These are phyloP conservation scores for Litchi chinensis DNA, from an alignment of 345 rosid genomes.

Conservation along the genomic window DNA sequence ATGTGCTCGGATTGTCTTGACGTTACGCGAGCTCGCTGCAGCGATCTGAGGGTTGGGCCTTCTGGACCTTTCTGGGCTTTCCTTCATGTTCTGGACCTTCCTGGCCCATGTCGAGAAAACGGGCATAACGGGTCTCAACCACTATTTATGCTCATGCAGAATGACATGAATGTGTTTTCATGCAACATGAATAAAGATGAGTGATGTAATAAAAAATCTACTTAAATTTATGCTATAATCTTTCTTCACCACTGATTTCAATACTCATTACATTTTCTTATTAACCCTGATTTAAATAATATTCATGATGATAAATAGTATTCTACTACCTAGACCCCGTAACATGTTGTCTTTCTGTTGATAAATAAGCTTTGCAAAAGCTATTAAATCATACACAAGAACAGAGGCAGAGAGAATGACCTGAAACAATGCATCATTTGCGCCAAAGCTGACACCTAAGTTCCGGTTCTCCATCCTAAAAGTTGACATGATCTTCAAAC, in stretches of 20 bases:
- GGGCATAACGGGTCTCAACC: background rate
- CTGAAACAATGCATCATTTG: slow-evolving; percentile 44
- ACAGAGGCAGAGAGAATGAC: slow-evolving; percentile 6
- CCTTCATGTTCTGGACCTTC: no score
- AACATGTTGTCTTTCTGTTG: background rate
- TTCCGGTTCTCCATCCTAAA: slow-evolving; percentile 35
- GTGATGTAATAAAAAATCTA: background rate
- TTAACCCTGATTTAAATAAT: background rate
- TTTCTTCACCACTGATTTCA: background rate
- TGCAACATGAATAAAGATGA: background rate
- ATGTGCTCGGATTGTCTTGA: no score
- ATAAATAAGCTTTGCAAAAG: background rate
- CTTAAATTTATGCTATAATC: background rate
- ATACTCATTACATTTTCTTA: background rate
- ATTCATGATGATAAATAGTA: background rate
- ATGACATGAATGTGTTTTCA: background rate
- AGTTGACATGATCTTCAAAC: slow-evolving; percentile 31
- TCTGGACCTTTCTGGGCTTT: no score
- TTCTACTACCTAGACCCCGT: background rate
- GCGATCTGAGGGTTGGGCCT: no score
- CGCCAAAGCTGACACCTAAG: slow-evolving; percentile 39
- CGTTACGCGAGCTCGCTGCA: no score
- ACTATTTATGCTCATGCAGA: background rate
- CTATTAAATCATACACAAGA: background rate
- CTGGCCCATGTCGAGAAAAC: no score